Evolutionary conservation across 148 eudicot species (phyloP), one percentile per base, ranked within the genome.

Genomic region (Limonium bicolor): DNA sequence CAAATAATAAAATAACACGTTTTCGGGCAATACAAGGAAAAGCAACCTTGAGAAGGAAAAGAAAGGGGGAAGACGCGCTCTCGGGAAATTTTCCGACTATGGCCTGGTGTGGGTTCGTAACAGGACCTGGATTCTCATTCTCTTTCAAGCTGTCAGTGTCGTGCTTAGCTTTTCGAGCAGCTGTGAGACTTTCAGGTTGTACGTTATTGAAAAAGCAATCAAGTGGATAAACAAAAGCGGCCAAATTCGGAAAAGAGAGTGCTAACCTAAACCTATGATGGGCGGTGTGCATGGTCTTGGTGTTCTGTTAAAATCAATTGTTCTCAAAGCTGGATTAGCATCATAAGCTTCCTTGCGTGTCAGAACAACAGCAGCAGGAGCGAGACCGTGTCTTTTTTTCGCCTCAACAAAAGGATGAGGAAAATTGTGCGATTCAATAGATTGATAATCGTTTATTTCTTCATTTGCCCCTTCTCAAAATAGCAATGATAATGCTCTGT

Each of bases 351-450:
- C 94, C 30, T 69, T 74, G 54, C 74, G 53, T 54, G 73, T 56
- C 2, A 63, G 25, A 59, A 80, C 87, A 51, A 90, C 51, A 34
- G 88, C 99, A 65, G 99, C 97, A 0, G 94, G 86, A 34, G 97
- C 97, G 30, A 84, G 62, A 17, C 99, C 99, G 13, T 76, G 14
- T 42, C 57, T 62, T 44, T 71, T 77, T 59, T 70, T 58, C 0
- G 87, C 68, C 42, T 75, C 92, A 10, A 72, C 27, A 52, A 72
- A 88, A 17, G 73, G 94, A 12, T 68, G 78, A 6, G 97, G 93
- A 56, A 90, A 90, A 51, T 50, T 58, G 51, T 90, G 99, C 0
- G 99, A 75, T 37, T 70, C 88, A 29, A 84, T 93, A 27, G 71
- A 72, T 43, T 80, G 99, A 20, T 80, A 39, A 43, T 56, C 76